These are phyloP conservation scores for Colletotrichum sp. DNA, from an alignment of 2,329 filamentous ascomycete genomes.

Conservation along the genomic window DNA sequence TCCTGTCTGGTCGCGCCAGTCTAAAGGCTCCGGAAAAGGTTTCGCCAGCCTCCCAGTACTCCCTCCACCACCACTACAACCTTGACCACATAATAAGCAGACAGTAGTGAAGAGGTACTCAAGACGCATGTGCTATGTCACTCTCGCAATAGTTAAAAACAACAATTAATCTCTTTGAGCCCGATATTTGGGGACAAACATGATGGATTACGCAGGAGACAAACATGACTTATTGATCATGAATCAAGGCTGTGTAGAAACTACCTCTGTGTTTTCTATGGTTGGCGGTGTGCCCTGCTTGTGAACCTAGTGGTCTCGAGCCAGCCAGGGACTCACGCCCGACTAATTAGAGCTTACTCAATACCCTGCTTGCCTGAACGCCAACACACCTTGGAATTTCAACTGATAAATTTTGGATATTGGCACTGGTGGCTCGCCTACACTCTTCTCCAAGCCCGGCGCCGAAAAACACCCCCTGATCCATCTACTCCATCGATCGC, in stretches of 20 bases:
- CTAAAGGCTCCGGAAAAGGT: too few relatives aligned
- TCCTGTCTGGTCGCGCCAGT: too few relatives aligned
- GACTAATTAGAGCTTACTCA: not conserved
- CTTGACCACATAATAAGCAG: too few relatives aligned
- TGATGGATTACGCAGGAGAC: not conserved
- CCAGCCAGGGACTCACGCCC: not conserved
- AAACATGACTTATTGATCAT: not conserved
- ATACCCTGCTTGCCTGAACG: not conserved
- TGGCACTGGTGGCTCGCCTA: not conserved
- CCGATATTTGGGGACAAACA: not conserved
- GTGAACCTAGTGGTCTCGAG: not conserved
- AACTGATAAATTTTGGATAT: too few relatives aligned
- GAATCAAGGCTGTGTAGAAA: not conserved
- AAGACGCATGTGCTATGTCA: not conserved
- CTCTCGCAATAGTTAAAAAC: fast-evolving
- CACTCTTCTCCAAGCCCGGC: not conserved
- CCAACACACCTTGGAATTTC: not conserved
- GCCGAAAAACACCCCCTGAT: not conserved
- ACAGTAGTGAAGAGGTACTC: too few relatives aligned
- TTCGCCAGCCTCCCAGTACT: too few relatives aligned
- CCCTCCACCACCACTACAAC: too few relatives aligned
- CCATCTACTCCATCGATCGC: not conserved
- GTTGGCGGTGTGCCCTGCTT: not conserved
- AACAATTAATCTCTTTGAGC: not conserved
- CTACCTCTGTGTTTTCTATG: too few relatives aligned